phyloP scores from a whole-genome alignment of 1,139 yeast species.

The Zygoascus hellenicus region DNA sequence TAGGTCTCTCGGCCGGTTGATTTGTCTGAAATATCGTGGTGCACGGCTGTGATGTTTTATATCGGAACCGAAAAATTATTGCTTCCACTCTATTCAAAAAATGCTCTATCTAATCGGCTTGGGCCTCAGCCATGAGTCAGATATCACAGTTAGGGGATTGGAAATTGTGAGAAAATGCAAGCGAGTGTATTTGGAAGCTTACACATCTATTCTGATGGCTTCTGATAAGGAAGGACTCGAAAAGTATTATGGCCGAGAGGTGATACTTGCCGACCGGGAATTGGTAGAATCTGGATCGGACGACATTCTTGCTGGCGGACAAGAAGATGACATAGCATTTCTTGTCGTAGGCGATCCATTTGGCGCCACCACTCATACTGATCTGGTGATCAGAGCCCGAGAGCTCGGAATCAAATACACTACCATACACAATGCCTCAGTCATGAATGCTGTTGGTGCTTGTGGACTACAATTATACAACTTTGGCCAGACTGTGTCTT shows the following conservation, averaged over 20 bases:
- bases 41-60: no score
- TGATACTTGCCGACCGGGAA: slow-evolving; percentile 89
- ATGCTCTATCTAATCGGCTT: slow-evolving; percentile 91
- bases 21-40: no score
- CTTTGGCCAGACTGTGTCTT: slow-evolving; percentile 93
- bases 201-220: slow-evolving; percentile 92
- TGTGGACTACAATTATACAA: slow-evolving; percentile 93
- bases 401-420: slow-evolving; percentile 58
- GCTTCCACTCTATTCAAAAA: slow-evolving; percentile 5
- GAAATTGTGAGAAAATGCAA: slow-evolving; percentile 77
- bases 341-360: slow-evolving; percentile 96
- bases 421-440: slow-evolving; percentile 90
- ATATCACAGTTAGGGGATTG: slow-evolving; percentile 91
- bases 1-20: no score
- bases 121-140: slow-evolving; percentile 83
- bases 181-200: slow-evolving; percentile 89
- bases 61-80: no score
- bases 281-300: slow-evolving; percentile 89
- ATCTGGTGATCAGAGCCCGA: slow-evolving; percentile 36
- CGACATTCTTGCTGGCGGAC: slow-evolving; percentile 68
- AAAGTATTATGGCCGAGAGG: slow-evolving; percentile 76
- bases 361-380: slow-evolving; percentile 98
- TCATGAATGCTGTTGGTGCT: slow-evolving; percentile 98
- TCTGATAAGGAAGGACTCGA: slow-evolving; percentile 62
- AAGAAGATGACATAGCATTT: slow-evolving; percentile 77